These are phyloP conservation scores for Trichomonascaceae sp. DNA, from an alignment of 1,139 yeast species.

Conservation along the genomic window DNA sequence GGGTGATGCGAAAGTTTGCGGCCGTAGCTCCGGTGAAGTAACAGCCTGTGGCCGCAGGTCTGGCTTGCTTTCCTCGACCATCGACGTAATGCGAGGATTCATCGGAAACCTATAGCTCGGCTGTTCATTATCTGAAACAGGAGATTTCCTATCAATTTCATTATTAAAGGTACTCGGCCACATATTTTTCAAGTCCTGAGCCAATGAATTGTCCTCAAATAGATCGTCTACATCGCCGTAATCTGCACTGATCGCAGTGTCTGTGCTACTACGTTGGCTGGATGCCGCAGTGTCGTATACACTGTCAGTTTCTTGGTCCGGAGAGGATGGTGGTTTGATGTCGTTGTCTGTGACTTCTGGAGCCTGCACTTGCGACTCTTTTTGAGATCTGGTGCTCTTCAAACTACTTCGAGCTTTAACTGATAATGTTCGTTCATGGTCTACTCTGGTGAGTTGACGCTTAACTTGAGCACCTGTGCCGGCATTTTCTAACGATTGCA, in stretches of 20 bases:
- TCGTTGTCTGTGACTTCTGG: not conserved
- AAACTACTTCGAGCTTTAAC: constrained; percentile 24
- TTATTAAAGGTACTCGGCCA: not conserved
- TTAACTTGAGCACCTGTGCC: constrained; percentile 7
- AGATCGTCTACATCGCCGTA: not conserved
- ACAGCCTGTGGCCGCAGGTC: not conserved
- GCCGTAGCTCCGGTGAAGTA: not conserved
- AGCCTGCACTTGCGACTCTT: not conserved
- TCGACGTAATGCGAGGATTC: not conserved
- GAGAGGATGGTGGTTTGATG: not conserved
- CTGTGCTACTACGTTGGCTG: not conserved
- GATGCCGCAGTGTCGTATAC: not conserved
- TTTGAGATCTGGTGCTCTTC: constrained; percentile 7
- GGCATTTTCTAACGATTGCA: constrained; percentile 19
- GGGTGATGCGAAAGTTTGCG: not conserved
- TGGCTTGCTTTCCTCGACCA: not conserved
- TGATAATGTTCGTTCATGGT: constrained; percentile 25
- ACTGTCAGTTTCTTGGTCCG: not conserved
- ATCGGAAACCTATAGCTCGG: not conserved
- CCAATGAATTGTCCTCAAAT: not conserved
- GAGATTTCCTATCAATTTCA: not conserved
- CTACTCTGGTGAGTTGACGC: constrained; percentile 23
- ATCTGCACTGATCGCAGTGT: not conserved
- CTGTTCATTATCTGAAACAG: not conserved
- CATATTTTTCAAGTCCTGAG: not conserved